A percentile compares a stretch with the other conserved stretches of the same genome.
Conservation (phyloP, 345 rosid genomes). For the Punica granatum region DNA sequence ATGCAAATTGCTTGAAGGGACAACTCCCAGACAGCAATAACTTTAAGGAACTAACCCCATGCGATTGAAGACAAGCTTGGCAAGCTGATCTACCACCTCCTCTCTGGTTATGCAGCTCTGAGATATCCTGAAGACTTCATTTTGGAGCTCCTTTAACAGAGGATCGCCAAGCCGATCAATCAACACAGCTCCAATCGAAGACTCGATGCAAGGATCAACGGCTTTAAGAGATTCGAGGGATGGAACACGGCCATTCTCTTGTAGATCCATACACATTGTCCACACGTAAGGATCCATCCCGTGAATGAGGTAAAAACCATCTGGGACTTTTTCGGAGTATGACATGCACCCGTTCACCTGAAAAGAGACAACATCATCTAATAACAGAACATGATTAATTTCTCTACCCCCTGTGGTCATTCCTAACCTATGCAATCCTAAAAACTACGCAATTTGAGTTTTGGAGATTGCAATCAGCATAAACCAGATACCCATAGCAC, state of each 20-base stretch:
- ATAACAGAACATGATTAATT: no score
- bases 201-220: constrained; percentile 50
- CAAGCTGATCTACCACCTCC: constrained; percentile 93
- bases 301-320: constrained; percentile 84
- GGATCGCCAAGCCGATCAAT: constrained; percentile 75
- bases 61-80: constrained; percentile 78
- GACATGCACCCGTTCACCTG: constrained; percentile 98
- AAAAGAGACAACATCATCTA: constrained; percentile 19
- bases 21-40: neutral
- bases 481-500: neutral
- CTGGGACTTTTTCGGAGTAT: constrained; percentile 89
- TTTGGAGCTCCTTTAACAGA: constrained; percentile 74
- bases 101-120: constrained; percentile 55
- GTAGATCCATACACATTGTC: constrained; percentile 82
- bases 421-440: no score
- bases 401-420: no score
- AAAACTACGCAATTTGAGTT: no score
- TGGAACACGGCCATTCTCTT: constrained; percentile 83
- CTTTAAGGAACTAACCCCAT: constrained; percentile 69
- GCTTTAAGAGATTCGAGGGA: constrained; percentile 78
- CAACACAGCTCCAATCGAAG: constrained; percentile 72
- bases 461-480: neutral
- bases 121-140: constrained; percentile 64
- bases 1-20: neutral
- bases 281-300: constrained; percentile 93